phyloP scores from a whole-genome alignment of 169 alveolate genomes.

The Eimeria maxima region DNA sequence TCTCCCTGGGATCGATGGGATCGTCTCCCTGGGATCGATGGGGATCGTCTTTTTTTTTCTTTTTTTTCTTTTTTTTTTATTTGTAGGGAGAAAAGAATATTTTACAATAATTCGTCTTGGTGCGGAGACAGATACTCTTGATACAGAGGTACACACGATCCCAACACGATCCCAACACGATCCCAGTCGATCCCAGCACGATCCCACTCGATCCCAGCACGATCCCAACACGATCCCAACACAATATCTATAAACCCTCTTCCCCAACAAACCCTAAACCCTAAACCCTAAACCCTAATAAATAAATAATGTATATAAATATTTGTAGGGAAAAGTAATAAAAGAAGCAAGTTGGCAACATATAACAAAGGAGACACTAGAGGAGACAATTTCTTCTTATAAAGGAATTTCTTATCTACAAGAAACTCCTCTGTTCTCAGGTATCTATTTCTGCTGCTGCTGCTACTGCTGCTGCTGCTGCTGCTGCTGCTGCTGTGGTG shows the following conservation, averaged over 20 bases:
- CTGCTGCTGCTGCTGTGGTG: too few relatives aligned
- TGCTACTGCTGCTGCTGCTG: too few relatives aligned
- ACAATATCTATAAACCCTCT: too few relatives aligned
- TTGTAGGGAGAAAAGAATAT: slow-evolving; percentile 60
- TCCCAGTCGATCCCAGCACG: too few relatives aligned
- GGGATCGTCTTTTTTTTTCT: not conserved
- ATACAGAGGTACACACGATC: slow-evolving; percentile 10
- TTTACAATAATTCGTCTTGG: slow-evolving; percentile 50
- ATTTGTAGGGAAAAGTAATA: slow-evolving; percentile 38
- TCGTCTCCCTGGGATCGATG: not conserved
- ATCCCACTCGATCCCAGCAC: too few relatives aligned
- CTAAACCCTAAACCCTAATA: too few relatives aligned
- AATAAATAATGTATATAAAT: not conserved
- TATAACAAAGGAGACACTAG: not conserved
- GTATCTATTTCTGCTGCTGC: not conserved
- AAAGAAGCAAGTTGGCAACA: slow-evolving; percentile 19
- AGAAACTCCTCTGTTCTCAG: slow-evolving; percentile 79
- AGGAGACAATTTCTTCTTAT: not conserved
- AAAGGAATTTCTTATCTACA: slow-evolving; percentile 53
- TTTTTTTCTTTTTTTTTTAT: not conserved
- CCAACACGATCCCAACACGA: too few relatives aligned
- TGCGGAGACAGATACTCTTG: slow-evolving; percentile 46
- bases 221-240: too few relatives aligned
- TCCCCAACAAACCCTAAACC: too few relatives aligned
- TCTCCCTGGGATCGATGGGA: not conserved